A percentile compares a stretch with the other conserved stretches of the same genome.
These are phyloP conservation scores for Cornus florida DNA, from an alignment of 148 eudicot species.

Conservation along the genomic window DNA sequence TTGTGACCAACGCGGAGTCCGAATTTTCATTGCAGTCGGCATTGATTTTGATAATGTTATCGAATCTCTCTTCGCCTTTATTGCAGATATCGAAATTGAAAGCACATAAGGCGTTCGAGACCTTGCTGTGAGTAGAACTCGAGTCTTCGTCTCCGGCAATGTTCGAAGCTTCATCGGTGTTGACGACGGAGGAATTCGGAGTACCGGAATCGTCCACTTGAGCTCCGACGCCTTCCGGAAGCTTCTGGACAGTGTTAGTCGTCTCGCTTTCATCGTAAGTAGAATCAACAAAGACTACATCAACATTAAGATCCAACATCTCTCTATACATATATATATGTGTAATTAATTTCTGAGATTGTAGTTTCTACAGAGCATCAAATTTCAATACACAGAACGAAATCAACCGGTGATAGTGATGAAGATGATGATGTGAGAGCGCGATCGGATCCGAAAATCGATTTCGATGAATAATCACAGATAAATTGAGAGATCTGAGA, in stretches of 20 bases:
- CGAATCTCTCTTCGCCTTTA: slow-evolving; percentile 3
- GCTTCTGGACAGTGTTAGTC: slow-evolving; percentile 3
- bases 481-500: neutral
- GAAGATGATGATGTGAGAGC: neutral
- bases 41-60: neutral
- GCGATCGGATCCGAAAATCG: neutral
- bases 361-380: neutral
- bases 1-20: slow-evolving; percentile 25
- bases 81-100: slow-evolving; percentile 19
- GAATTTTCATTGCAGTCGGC: neutral
- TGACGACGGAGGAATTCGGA: slow-evolving; percentile 47
- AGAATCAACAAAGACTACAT: slow-evolving; percentile 16
- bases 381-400: neutral
- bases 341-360: neutral
- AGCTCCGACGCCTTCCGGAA: slow-evolving; percentile 15
- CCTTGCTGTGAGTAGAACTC: neutral
- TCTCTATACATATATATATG: neutral
- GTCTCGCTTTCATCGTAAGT: neutral
- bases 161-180: slow-evolving; percentile 37
- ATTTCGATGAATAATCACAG: neutral
- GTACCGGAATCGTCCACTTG: slow-evolving; percentile 38
- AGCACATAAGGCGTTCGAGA: slow-evolving; percentile 17
- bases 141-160: slow-evolving; percentile 26
- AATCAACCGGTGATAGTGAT: neutral
- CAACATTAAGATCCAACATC: slow-evolving; percentile 66